Evolutionary conservation across 179 eudicot genomes (phyloP).

Genomic region (Amaranthus tricolor): DNA sequence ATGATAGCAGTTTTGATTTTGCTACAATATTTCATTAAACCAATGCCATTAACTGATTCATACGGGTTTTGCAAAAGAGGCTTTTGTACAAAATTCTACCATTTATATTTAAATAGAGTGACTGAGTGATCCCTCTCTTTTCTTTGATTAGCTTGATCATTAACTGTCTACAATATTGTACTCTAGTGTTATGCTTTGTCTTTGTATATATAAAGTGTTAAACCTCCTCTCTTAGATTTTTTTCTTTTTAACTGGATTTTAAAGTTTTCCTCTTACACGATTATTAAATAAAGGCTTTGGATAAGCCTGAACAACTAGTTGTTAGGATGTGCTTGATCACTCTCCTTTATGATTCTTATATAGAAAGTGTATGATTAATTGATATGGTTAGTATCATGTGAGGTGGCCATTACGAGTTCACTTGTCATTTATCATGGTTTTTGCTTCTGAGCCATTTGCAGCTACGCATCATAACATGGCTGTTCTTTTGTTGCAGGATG

Average conservation of each 20-base stretch:
- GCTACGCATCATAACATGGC: background rate
- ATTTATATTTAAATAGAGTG: background rate
- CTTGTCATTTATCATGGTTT: background rate
- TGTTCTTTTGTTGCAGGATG: conserved; percentile 31
- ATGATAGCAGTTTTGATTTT: background rate
- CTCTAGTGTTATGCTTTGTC: background rate
- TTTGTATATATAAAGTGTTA: background rate
- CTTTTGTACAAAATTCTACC: background rate
- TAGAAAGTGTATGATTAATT: background rate
- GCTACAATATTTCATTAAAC: background rate
- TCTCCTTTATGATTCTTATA: background rate
- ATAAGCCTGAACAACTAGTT: background rate
- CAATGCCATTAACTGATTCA: background rate
- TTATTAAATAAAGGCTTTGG: background rate
- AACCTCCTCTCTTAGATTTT: background rate
- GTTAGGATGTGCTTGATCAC: background rate
- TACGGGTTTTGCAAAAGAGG: background rate
- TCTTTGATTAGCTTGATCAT: background rate
- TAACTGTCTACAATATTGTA: background rate
- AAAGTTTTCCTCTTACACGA: background rate
- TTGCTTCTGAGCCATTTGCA: background rate
- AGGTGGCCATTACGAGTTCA: background rate
- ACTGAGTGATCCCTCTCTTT: background rate
- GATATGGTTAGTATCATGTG: background rate
- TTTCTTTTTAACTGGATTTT: background rate